Conservation (phyloP, 305 asterid species). For the Fraxinus floribunda region DNA sequence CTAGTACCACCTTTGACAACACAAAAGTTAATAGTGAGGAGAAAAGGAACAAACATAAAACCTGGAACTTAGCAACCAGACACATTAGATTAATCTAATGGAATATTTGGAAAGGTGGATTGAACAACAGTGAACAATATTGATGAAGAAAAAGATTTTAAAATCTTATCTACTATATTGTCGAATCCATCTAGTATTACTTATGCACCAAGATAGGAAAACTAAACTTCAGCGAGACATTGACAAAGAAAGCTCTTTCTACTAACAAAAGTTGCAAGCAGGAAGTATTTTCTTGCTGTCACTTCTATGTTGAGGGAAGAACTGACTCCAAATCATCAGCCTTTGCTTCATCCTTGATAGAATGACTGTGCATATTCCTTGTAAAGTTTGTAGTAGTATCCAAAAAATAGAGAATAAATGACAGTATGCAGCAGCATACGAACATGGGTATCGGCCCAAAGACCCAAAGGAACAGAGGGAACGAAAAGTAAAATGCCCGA, state of each 20-base stretch:
- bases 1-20: background rate
- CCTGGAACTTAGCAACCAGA: background rate
- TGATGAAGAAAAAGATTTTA: background rate
- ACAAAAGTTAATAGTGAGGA: background rate
- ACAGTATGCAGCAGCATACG: conserved; percentile 53
- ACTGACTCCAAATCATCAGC: conserved; percentile 35
- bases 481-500: conserved; percentile 75
- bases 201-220: background rate
- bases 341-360: conserved; percentile 31
- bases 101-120: background rate
- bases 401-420: conserved; percentile 56
- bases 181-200: background rate
- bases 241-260: background rate
- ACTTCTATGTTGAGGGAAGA: background rate
- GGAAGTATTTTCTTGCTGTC: background rate
- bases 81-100: background rate
- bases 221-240: background rate
- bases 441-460: conserved; percentile 79
- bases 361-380: conserved; percentile 45
- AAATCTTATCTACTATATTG: background rate
- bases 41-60: background rate
- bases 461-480: conserved; percentile 79
- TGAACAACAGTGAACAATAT: background rate
- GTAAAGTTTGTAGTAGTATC: conserved; percentile 64
- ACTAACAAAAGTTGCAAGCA: background rate